Percentiles rank a stretch among this genome's conserved stretches.
These are phyloP conservation scores for Platanthera guangdongensis DNA, from an alignment of 106 monocot genomes.

Conservation along the genomic window DNA sequence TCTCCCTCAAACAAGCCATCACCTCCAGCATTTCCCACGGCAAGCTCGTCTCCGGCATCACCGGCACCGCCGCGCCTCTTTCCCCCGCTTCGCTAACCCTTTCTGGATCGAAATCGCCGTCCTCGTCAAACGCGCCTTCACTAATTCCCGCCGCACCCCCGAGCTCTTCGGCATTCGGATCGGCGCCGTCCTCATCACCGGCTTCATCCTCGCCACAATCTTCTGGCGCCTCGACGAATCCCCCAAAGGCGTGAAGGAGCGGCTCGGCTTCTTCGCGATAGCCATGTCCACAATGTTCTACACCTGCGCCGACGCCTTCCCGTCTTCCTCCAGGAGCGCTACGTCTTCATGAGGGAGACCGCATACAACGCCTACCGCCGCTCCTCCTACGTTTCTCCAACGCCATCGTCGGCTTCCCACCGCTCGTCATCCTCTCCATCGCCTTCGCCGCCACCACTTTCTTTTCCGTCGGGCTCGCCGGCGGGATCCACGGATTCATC, in stretches of 20 bases:
- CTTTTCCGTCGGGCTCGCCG: conserved; percentile 81
- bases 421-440: conserved; percentile 49
- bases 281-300: conserved; percentile 92
- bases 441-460: conserved; percentile 77
- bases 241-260: conserved; percentile 76
- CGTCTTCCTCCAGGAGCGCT: conserved; percentile 93
- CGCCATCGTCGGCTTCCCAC: conserved; percentile 63
- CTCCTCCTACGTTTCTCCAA: conserved; percentile 89
- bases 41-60: conserved; percentile 31
- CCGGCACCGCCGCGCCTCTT: neutral
- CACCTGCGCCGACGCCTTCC: conserved; percentile 89
- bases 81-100: conserved; percentile 68
- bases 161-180: conserved; percentile 61
- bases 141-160: conserved; percentile 46
- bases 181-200: conserved; percentile 67
- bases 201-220: conserved; percentile 84
- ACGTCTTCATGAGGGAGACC: conserved; percentile 92
- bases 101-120: conserved; percentile 56
- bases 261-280: conserved; percentile 91
- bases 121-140: conserved; percentile 34
- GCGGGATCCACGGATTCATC: conserved; percentile 52
- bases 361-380: conserved; percentile 96
- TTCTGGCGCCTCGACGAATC: conserved; percentile 86
- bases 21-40: conserved; percentile 76
- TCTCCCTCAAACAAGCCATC: conserved; percentile 79